Base-by-base conservation (phyloP, 495 filamentous ascomycete genomes). In the Penicillium bovifimosum region DNA sequence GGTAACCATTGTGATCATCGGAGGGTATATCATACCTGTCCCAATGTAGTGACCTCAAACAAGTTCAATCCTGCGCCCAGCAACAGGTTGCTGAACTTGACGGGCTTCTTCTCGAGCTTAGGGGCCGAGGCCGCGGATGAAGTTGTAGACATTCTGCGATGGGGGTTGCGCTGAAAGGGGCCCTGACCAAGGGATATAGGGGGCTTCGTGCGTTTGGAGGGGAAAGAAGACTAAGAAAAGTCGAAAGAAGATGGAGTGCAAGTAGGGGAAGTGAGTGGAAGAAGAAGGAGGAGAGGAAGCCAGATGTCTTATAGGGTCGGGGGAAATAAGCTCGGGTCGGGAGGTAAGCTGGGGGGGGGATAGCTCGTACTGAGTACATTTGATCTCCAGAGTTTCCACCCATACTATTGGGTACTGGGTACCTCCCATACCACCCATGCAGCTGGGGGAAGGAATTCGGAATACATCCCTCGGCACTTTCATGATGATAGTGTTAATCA, bases 21-120 rank as follows among this genome's bases (percentile, higher is more conserved):
- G 6, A 41, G 3, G 13, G 28, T n/a, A 47, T 32, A 17, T 32
- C 56, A 43, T 81, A 86, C 83, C 79, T 89, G 93, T 69, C 88
- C 88, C 63, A 92, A 75, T 31, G 90, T 85, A 54, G 90, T 95
- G 67, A 95, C 91, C 76, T 96, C 92, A 69, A 96, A 97, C 85
- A 98, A 79, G 78, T 98, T 97, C 75, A 98, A 79, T 41, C 92
- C 92, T 63, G 90, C 95, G 59, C 93, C 93, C 65, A 98, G 80
- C 64, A 98, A 78, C 80, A 98, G 75, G 76, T 97, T 98, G 77
- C 90, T 96, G 82, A 97, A 97, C 83, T 96, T 97, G 80, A 98
- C 84, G 55, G 95, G 95, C 83, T 98, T 97, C 87, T 96, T 97
- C 86, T 96, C 91, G 61, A 91, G 76, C 75, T 69, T 78, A 43